phyloP scores from a whole-genome alignment of 306 rosid genomes.

The Quercus aquifolioides region DNA sequence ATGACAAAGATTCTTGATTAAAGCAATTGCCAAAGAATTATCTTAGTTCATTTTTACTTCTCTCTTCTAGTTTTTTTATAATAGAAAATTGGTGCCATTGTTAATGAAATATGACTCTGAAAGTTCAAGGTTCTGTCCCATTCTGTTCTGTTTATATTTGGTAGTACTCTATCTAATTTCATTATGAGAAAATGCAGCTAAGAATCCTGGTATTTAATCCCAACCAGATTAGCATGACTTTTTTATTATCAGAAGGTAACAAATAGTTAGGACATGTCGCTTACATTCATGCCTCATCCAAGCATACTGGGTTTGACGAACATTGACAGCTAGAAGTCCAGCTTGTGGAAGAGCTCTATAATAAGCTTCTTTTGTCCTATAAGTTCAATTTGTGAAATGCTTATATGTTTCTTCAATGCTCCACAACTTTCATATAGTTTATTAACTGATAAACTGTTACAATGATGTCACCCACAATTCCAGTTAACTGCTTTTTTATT shows the following conservation, averaged over 20 bases:
- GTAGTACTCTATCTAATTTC: neutral
- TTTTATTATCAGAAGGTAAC: neutral
- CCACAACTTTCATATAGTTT: neutral
- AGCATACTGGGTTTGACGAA: neutral
- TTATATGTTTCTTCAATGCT: neutral
- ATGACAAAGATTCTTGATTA: no score
- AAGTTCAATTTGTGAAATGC: neutral
- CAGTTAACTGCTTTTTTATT: neutral
- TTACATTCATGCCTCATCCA: neutral
- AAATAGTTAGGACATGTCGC: neutral
- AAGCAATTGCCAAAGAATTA: no score
- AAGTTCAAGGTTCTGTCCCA: neutral
- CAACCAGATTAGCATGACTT: neutral
- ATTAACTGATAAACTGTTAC: neutral
- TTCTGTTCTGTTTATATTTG: neutral
- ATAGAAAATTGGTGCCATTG: neutral
- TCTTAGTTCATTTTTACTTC: no score
- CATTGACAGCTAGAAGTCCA: neutral
- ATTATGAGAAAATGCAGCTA: neutral
- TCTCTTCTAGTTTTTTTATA: neutral
- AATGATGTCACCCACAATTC: neutral
- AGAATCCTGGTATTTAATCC: neutral
- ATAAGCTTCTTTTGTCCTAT: neutral
- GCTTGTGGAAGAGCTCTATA: neutral
- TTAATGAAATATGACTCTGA: neutral